phyloP scores from a whole-genome alignment of 257 asterid genomes.

The Solanum rostratum region DNA sequence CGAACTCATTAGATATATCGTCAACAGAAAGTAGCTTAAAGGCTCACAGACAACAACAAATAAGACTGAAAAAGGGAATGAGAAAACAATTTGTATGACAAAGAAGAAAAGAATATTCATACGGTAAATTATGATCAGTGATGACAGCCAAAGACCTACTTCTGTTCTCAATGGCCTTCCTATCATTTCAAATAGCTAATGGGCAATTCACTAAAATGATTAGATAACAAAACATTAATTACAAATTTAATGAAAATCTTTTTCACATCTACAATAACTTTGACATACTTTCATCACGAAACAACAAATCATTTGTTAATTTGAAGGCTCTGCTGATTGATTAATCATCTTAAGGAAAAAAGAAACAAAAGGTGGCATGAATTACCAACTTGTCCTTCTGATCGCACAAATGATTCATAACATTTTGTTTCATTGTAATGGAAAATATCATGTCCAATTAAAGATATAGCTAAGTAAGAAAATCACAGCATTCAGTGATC shows the following conservation, averaged over 20 bases:
- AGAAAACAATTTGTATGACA: not conserved
- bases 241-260: not conserved
- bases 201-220: not conserved
- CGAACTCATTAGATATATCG: not conserved
- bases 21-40: not conserved
- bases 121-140: not conserved
- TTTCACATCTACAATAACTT: not conserved
- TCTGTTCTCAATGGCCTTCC: not conserved
- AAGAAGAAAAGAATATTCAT: not conserved
- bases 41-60: not conserved
- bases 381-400: not conserved
- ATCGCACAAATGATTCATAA: not conserved
- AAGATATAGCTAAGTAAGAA: not conserved
- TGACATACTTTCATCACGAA: not conserved
- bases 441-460: not conserved
- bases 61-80: not conserved
- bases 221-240: not conserved
- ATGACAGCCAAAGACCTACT: not conserved
- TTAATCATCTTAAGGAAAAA: not conserved
- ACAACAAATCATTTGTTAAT: not conserved
- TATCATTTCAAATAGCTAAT: not conserved
- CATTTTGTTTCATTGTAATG: not conserved
- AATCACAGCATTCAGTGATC: not conserved
- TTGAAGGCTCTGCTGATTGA: not conserved
- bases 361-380: not conserved